A percentile compares a stretch with the other conserved stretches of the same genome.
Conservation (phyloP, 2,329 filamentous ascomycete genomes). For the Ophiostoma piceae region DNA sequence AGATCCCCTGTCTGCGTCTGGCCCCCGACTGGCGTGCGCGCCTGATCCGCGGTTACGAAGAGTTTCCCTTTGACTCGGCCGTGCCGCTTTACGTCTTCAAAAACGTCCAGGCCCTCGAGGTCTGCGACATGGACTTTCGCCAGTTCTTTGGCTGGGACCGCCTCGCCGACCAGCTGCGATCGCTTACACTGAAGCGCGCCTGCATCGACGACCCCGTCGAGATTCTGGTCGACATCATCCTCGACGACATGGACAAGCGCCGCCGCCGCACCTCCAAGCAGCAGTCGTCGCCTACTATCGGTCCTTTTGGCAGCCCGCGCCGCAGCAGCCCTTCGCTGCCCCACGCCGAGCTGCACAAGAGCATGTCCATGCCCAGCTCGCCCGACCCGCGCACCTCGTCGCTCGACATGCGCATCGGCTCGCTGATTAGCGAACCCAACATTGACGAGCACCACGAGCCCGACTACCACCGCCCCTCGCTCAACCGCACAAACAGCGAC, state of each 20-base stretch:
- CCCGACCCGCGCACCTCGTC: constrained; percentile 46
- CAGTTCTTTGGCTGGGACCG: constrained; percentile 98
- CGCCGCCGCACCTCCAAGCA: constrained; percentile 81
- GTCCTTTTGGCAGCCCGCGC: constrained; percentile 47
- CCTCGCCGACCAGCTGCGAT: constrained; percentile 83
- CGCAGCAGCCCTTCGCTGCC: constrained; percentile 61
- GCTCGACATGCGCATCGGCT: constrained; percentile 53
- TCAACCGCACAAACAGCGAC: constrained; percentile 46
- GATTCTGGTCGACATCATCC: constrained; percentile 82
- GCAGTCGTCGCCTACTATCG: constrained; percentile 72
- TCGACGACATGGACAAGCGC: constrained; percentile 94
- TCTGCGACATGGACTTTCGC: constrained; percentile 91
- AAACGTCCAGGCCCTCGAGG: constrained; percentile 87
- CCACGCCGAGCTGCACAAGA: constrained; percentile 61
- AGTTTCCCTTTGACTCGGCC: constrained; percentile 96
- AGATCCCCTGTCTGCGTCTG: constrained; percentile 85
- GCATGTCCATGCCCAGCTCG: constrained; percentile 63
- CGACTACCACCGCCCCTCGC: constrained; percentile 41
- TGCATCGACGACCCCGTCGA: constrained; percentile 86
- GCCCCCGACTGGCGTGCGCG: constrained; percentile 90
- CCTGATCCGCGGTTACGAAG: constrained; percentile 87
- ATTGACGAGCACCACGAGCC: constrained; percentile 38
- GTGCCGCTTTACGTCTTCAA: constrained; percentile 97
- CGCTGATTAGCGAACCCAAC: constrained; percentile 49
- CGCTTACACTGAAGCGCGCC: constrained; percentile 80